These are phyloP conservation scores for Sordariomycetes sp. DNA, from an alignment of 2,329 filamentous ascomycete genomes.

Conservation along the genomic window DNA sequence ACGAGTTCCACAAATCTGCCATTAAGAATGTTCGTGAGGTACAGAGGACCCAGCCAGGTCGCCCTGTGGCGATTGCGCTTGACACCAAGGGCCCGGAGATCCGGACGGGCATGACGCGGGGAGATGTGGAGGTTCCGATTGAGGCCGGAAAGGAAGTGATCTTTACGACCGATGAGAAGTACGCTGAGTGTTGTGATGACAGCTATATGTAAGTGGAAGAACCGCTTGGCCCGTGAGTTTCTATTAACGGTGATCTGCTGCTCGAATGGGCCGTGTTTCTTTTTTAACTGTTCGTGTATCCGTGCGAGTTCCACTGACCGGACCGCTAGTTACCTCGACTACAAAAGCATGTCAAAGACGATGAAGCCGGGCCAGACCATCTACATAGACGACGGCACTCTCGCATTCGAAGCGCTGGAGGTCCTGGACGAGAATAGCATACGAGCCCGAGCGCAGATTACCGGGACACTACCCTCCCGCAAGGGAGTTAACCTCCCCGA, in stretches of 20 bases:
- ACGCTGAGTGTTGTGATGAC: neutral
- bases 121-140: slow-evolving; percentile 56
- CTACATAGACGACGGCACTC: slow-evolving; percentile 96
- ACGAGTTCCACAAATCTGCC: slow-evolving; percentile 86
- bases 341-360: slow-evolving; percentile 99
- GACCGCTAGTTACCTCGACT: slow-evolving; percentile 78
- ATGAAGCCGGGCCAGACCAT: slow-evolving; percentile 83
- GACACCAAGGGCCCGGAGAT: slow-evolving; percentile 41
- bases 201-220: slow-evolving; percentile 1
- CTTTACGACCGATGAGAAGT: slow-evolving; percentile 1
- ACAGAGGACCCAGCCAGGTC: slow-evolving; percentile 56
- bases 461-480: slow-evolving; percentile 77
- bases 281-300: neutral
- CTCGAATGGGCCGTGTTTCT: neutral
- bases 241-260: neutral
- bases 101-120: slow-evolving; percentile 46
- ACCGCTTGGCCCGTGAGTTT: neutral
- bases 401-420: slow-evolving; percentile 87
- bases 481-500: slow-evolving; percentile 92
- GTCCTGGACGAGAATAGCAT: slow-evolving; percentile 82
- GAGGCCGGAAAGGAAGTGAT: neutral
- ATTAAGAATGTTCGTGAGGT: slow-evolving; percentile 79
- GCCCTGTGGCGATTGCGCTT: slow-evolving; percentile 77
- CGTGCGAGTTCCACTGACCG: neutral
- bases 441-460: slow-evolving; percentile 79